Conservation (phyloP, 352 stramenopile species). For the Globisporangium emineosum region DNA sequence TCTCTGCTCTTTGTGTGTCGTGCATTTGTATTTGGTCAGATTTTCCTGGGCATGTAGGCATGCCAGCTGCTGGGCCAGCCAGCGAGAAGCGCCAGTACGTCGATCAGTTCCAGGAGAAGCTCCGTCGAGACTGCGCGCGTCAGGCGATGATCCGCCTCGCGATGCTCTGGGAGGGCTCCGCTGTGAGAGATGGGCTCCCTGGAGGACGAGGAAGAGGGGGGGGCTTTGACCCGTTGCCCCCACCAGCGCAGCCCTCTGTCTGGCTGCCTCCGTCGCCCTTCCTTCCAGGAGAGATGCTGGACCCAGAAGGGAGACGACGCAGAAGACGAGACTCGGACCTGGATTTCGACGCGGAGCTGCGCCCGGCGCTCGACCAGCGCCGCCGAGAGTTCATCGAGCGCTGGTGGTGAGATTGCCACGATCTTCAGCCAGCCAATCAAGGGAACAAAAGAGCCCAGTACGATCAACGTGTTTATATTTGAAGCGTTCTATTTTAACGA, state of each 20-base stretch:
- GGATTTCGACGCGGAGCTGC: conserved; percentile 7
- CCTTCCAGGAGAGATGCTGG: background rate
- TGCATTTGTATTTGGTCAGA: no score
- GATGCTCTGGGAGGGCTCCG: background rate
- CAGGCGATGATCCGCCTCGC: conserved; percentile 1
- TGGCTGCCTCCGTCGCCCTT: conserved; percentile 9
- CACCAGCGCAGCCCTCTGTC: background rate
- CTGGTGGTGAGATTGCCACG: background rate
- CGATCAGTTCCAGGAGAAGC: background rate
- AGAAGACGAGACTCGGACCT: background rate
- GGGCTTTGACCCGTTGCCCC: background rate
- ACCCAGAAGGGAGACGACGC: background rate
- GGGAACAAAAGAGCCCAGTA: no score
- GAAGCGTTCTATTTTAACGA: background rate
- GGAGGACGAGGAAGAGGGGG: background rate
- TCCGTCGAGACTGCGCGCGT: background rate
- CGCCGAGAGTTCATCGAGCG: background rate
- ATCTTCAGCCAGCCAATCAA: no score
- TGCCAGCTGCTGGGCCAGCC: background rate
- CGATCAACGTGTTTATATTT: no score
- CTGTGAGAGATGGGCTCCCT: background rate
- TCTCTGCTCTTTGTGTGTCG: background rate
- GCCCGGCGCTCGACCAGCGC: conserved; percentile 2
- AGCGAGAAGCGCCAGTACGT: conserved; percentile 4
- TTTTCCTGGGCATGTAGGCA: background rate